These are phyloP conservation scores for Mortierella sp. DNA, from an alignment of 371 early-diverging fungal genomes.

Conservation along the genomic window DNA sequence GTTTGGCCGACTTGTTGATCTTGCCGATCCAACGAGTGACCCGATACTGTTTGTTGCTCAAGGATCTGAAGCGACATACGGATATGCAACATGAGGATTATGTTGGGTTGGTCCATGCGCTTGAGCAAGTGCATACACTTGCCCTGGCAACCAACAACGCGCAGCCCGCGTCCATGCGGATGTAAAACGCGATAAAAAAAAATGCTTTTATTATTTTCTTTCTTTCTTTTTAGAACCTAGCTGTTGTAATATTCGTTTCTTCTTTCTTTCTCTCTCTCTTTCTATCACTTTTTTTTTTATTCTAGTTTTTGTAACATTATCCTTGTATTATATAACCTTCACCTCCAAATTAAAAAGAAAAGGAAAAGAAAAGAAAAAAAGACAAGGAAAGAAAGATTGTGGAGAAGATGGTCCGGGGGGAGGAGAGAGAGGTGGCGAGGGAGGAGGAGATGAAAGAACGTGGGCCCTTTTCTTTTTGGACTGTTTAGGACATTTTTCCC, in stretches of 20 bases:
- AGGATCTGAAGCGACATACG: slow-evolving; percentile 75
- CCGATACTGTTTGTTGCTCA: slow-evolving; percentile 72
- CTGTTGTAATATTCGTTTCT: slow-evolving; percentile 8
- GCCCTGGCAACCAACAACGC: slow-evolving; percentile 77
- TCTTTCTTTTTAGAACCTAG: not conserved
- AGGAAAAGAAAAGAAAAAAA: not conserved
- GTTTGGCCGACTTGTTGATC: slow-evolving; percentile 66
- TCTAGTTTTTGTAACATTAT: not conserved
- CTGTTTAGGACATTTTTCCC: no score
- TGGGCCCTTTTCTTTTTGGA: no score
- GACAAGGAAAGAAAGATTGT: not conserved
- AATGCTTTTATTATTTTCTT: no score
- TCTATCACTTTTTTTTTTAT: not conserved
- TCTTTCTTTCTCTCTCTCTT: not conserved
- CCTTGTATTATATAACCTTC: no score
- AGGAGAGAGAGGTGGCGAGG: no score
- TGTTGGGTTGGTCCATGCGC: slow-evolving; percentile 63
- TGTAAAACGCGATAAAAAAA: slow-evolving; percentile 12
- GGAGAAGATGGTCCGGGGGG: not conserved
- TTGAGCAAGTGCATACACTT: slow-evolving; percentile 67
- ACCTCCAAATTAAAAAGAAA: no score
- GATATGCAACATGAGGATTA: slow-evolving; percentile 71
- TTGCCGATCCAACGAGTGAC: slow-evolving; percentile 77
- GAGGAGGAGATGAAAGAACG: no score
- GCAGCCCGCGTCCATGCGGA: slow-evolving; percentile 51